Conservation (phyloP, 805 yeast genomes). For the Barnettozyma sucrosica region DNA sequence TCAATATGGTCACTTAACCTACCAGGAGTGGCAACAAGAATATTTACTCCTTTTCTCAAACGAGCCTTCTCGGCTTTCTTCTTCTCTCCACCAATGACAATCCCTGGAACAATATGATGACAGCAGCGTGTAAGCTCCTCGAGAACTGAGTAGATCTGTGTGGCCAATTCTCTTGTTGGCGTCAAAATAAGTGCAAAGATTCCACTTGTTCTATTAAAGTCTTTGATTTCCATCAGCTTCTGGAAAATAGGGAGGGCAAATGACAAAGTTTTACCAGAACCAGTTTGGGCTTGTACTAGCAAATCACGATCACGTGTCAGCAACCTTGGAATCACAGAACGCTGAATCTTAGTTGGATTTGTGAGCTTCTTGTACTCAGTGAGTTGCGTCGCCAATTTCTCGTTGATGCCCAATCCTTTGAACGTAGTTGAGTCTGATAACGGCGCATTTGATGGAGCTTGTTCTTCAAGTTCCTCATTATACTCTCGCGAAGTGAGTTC, state of each 20-base stretch:
- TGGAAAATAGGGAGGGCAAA: conserved; percentile 80
- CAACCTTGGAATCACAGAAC: conserved; percentile 66
- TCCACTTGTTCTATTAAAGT: conserved; percentile 60
- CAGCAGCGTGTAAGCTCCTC: conserved; percentile 69
- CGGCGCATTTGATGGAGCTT: conserved; percentile 83
- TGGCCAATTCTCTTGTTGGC: conserved; percentile 93
- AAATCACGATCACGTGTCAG: conserved; percentile 48
- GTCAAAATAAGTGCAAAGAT: conserved; percentile 83
- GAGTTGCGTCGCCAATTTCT: conserved; percentile 47
- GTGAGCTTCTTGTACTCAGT: conserved; percentile 47
- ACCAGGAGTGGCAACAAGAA: conserved; percentile 97
- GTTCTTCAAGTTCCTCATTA: conserved; percentile 28
- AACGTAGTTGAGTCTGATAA: conserved; percentile 59
- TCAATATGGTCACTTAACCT: conserved; percentile 91
- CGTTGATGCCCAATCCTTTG: conserved; percentile 62
- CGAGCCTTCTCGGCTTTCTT: conserved; percentile 96
- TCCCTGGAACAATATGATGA: conserved; percentile 89
- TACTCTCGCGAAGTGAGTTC: conserved; percentile 38
- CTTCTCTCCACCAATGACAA: conserved; percentile 97
- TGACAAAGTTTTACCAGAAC: conserved; percentile 94
- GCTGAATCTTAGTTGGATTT: conserved; percentile 84
- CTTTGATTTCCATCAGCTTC: conserved; percentile 53
- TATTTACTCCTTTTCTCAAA: conserved; percentile 89
- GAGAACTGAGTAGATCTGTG: conserved; percentile 79
- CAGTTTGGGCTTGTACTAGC: conserved; percentile 94